phyloP scores from a whole-genome alignment of 2,329 filamentous ascomycete species.

The Scedosporium minutisporum region DNA sequence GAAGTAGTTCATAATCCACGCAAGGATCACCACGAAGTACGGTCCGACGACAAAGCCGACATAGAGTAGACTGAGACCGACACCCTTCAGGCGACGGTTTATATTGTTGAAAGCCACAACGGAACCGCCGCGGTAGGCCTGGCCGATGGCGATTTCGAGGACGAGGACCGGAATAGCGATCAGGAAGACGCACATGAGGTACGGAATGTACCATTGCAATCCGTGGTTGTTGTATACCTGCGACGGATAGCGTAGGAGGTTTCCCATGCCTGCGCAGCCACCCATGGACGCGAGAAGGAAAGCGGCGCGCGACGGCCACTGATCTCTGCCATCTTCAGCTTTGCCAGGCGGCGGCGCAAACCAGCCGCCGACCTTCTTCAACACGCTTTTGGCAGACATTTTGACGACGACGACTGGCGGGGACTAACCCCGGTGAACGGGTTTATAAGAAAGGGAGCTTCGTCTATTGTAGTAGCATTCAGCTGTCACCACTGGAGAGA shows the following conservation, averaged over 20 bases:
- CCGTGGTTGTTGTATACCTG: constrained; percentile 52
- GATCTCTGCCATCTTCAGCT: constrained; percentile 34
- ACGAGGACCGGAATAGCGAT: constrained; percentile 47
- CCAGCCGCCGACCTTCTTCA: constrained; percentile 21
- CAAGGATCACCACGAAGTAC: constrained; percentile 47
- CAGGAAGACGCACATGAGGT: constrained; percentile 43
- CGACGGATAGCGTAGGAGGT: constrained; percentile 47
- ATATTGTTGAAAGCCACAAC: constrained; percentile 46
- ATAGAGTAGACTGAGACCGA: constrained; percentile 41
- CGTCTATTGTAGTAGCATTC: not conserved
- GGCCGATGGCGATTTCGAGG: constrained; percentile 60
- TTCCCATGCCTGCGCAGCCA: constrained; percentile 48
- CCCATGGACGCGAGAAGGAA: constrained; percentile 51
- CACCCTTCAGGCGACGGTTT: constrained; percentile 41
- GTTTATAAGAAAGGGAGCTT: not conserved
- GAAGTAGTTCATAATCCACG: constrained; percentile 52
- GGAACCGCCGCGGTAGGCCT: constrained; percentile 45
- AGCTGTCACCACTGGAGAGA: not conserved
- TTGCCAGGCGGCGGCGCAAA: constrained; percentile 26
- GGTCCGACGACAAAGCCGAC: constrained; percentile 45
- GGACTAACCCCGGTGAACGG: not conserved
- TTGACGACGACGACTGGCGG: not conserved
- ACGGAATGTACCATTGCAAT: constrained; percentile 51
- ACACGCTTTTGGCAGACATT: constrained; percentile 4
- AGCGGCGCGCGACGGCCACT: constrained; percentile 44